These are phyloP conservation scores for Allantophomopsis lycopodina DNA, from an alignment of 2,329 filamentous ascomycete species.

Conservation along the genomic window DNA sequence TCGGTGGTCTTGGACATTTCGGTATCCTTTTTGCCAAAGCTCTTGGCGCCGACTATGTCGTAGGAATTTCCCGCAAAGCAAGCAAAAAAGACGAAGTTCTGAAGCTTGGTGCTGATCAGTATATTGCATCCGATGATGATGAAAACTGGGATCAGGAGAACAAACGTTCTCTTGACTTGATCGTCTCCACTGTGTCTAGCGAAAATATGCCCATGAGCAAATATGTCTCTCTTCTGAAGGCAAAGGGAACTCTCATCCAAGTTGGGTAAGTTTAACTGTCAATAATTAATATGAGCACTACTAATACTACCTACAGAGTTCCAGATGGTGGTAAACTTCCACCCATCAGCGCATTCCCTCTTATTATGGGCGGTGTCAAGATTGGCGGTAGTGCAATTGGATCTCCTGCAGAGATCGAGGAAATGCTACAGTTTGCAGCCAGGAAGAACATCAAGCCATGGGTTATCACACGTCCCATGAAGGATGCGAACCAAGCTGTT, in stretches of 20 bases:
- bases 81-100: constrained; percentile 40
- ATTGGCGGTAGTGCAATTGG: constrained; percentile 44
- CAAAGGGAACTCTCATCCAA: constrained; percentile 37
- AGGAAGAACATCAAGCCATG: constrained; percentile 36
- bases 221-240: constrained; percentile 35
- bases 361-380: constrained; percentile 23
- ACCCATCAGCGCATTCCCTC: constrained; percentile 26
- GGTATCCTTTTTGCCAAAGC: constrained; percentile 57
- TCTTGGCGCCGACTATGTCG: constrained; percentile 48
- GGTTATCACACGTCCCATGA: constrained; percentile 30
- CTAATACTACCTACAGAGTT: neutral
- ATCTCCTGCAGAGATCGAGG: constrained; percentile 41
- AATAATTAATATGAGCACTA: neutral
- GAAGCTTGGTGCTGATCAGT: neutral
- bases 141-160: constrained; percentile 36
- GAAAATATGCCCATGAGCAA: constrained; percentile 37
- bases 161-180: constrained; percentile 32
- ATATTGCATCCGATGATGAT: neutral
- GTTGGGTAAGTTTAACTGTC: neutral
- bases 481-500: constrained; percentile 56
- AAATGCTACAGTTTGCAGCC: constrained; percentile 43
- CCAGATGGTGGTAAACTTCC: constrained; percentile 7
- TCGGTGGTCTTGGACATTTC: constrained; percentile 61
- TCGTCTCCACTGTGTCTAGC: constrained; percentile 34
- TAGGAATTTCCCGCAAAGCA: constrained; percentile 46